Percentiles rank a stretch among this genome's conserved stretches.
These are phyloP conservation scores for Secale cereale DNA, from an alignment of 176 grass and related monocot species.

Conservation along the genomic window DNA sequence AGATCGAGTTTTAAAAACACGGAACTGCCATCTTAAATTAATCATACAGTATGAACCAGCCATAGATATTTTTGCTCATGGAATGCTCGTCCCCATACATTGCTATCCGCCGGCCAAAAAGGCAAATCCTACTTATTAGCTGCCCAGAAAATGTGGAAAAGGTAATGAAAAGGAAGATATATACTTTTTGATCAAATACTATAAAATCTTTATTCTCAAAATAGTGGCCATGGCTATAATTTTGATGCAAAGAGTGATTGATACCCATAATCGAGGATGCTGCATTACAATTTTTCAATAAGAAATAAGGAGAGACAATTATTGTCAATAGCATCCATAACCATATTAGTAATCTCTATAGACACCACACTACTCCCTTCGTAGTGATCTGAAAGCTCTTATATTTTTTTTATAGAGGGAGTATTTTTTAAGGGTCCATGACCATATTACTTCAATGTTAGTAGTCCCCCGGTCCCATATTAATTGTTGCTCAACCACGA, in stretches of 20 bases:
- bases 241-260: background rate
- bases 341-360: background rate
- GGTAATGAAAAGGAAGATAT: too few relatives aligned
- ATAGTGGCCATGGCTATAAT: background rate
- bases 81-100: background rate
- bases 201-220: background rate
- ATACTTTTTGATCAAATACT: background rate
- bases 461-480: too few relatives aligned
- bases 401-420: too few relatives aligned
- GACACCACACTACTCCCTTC: background rate
- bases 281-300: background rate
- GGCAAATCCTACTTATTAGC: background rate
- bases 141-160: too few relatives aligned
- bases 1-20: background rate
- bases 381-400: too few relatives aligned
- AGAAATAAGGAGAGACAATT: background rate
- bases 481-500: too few relatives aligned
- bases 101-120: background rate
- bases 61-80: background rate
- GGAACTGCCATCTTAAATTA: background rate
- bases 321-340: constrained; percentile 5
- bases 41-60: background rate
- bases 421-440: background rate
- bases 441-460: background rate
- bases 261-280: background rate